phyloP scores from a whole-genome alignment of 2,329 filamentous ascomycete genomes.

The Ceratocystis variospora region DNA sequence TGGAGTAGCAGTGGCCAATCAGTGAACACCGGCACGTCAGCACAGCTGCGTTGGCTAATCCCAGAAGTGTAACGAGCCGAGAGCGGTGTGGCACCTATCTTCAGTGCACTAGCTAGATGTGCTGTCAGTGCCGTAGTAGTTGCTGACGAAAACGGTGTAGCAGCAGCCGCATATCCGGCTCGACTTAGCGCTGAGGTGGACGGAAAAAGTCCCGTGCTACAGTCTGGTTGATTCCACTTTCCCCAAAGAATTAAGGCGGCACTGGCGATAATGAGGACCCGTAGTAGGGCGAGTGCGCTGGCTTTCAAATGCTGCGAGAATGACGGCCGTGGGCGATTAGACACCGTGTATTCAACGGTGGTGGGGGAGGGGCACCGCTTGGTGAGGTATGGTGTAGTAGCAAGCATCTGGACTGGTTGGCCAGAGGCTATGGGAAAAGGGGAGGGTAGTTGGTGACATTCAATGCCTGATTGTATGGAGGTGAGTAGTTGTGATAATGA shows the following conservation, averaged over 20 bases:
- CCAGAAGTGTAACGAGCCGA: constrained; percentile 17
- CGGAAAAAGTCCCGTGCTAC: constrained; percentile 10
- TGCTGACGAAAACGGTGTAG: not conserved
- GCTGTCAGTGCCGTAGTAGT: not conserved
- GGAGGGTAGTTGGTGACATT: not conserved
- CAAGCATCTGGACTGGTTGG: constrained; percentile 40
- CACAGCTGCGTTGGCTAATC: constrained; percentile 20
- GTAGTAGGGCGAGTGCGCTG: constrained; percentile 31
- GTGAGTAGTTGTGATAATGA: not conserved
- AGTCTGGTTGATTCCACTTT: constrained; percentile 30
- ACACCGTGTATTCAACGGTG: constrained; percentile 85
- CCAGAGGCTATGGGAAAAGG: not conserved
- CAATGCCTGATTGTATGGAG: not conserved
- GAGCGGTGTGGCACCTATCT: not conserved
- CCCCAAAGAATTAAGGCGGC: constrained; percentile 38
- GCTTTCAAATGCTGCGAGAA: constrained; percentile 35
- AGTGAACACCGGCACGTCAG: constrained; percentile 24
- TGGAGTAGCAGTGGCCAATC: constrained; percentile 26
- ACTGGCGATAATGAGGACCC: constrained; percentile 32
- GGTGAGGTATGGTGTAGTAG: constrained; percentile 44
- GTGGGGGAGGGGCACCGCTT: constrained; percentile 64
- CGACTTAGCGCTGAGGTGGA: not conserved
- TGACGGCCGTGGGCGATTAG: constrained; percentile 51
- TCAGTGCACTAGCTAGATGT: not conserved
- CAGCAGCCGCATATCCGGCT: not conserved